Conservation (phyloP, 192 early-diverging fungal genomes). For the Coemansia sp. region DNA sequence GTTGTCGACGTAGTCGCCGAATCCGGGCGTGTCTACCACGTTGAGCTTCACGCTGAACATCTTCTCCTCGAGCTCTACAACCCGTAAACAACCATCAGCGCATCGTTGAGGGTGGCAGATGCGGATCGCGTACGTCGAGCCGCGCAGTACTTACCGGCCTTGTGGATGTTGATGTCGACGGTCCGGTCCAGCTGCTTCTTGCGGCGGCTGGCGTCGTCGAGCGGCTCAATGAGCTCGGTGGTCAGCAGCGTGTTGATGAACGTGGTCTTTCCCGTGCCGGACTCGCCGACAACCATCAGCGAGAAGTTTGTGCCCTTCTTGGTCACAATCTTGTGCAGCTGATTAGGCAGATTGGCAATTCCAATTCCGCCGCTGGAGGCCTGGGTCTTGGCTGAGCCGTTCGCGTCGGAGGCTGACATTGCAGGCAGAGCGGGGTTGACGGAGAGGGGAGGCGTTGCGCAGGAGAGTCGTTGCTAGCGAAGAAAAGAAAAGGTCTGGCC, state of each 20-base stretch:
- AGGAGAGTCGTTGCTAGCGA: not conserved
- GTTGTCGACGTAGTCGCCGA: slow-evolving; percentile 89
- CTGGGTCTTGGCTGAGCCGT: slow-evolving; percentile 31
- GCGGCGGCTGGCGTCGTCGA: slow-evolving; percentile 71
- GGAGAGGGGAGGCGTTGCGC: slow-evolving; percentile 2
- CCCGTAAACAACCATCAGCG: not conserved
- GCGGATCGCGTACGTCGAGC: not conserved
- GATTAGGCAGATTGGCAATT: slow-evolving; percentile 98
- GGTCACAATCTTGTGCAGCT: slow-evolving; percentile 97
- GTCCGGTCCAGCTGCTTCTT: slow-evolving; percentile 92
- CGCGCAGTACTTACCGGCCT: slow-evolving; percentile 62
- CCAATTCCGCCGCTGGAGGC: slow-evolving; percentile 67
- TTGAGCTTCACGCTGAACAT: slow-evolving; percentile 95
- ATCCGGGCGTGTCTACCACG: slow-evolving; percentile 88
- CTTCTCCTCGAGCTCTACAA: slow-evolving; percentile 90
- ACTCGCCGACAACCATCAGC: slow-evolving; percentile 95
- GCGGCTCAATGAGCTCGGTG: slow-evolving; percentile 88
- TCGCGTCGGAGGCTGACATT: slow-evolving; percentile 48
- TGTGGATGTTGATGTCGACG: slow-evolving; percentile 97
- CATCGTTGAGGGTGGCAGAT: slow-evolving; percentile 28
- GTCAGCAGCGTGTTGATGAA: slow-evolving; percentile 99
- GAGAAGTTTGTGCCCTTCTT: slow-evolving; percentile 95
- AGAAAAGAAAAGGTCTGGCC: not conserved
- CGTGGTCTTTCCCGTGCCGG: slow-evolving; percentile 96
- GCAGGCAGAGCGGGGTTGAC: too few species aligned